Percentiles rank a stretch among this genome's conserved stretches.
phyloP scores from a whole-genome alignment of 2,329 filamentous ascomycete genomes.

The Neoascochyta sp. region DNA sequence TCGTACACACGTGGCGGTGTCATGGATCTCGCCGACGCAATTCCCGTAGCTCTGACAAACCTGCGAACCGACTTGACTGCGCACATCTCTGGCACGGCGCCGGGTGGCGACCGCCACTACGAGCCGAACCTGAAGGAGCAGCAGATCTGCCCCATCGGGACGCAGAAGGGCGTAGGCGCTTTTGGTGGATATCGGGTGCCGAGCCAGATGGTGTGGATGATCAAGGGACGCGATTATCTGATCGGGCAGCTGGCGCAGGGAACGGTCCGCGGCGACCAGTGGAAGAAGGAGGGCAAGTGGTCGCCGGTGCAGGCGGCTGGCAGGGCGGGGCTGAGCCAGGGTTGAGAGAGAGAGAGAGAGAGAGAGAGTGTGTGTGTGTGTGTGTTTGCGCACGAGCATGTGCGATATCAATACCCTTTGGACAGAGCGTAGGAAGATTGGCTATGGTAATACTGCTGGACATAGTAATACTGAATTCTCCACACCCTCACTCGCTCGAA shows the following conservation, averaged over 20 bases:
- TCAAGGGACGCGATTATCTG: slow-evolving; percentile 46
- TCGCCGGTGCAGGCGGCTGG: slow-evolving; percentile 23
- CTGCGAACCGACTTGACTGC: slow-evolving; percentile 46
- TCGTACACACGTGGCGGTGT: slow-evolving; percentile 45
- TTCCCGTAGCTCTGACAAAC: slow-evolving; percentile 46
- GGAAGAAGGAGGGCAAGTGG: slow-evolving; percentile 38
- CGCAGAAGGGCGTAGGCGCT: slow-evolving; percentile 38
- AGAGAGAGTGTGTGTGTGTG: too few relatives aligned
- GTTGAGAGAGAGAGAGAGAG: slow-evolving; percentile 6
- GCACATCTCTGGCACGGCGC: slow-evolving; percentile 21
- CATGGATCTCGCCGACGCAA: slow-evolving; percentile 41
- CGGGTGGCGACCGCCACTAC: slow-evolving; percentile 32
- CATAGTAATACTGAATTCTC: too few relatives aligned
- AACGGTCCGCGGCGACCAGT: slow-evolving; percentile 29
- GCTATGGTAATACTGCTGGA: too few relatives aligned
- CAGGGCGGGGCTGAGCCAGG: slow-evolving; percentile 21
- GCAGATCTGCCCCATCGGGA: slow-evolving; percentile 37
- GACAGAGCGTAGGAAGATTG: too few relatives aligned
- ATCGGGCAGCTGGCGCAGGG: slow-evolving; percentile 21
- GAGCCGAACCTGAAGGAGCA: slow-evolving; percentile 31
- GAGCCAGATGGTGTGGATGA: slow-evolving; percentile 41
- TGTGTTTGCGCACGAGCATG: too few relatives aligned
- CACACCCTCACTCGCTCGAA: too few relatives aligned
- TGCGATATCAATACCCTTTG: too few relatives aligned
- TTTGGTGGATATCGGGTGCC: slow-evolving; percentile 39